Base-by-base conservation (phyloP, 805 yeast species). In the Lachancea sp. region DNA sequence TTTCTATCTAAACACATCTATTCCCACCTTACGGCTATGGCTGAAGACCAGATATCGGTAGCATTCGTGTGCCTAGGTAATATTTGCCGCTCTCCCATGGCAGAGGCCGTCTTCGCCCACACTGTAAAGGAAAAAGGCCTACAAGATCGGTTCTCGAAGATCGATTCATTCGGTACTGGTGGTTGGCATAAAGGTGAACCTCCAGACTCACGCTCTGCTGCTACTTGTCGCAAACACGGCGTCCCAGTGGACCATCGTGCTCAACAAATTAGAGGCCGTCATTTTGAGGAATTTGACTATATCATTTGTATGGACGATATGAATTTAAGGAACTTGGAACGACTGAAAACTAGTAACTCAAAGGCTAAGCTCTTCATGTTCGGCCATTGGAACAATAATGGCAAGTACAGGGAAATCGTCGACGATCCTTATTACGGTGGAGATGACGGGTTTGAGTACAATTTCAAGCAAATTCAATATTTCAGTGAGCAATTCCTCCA, bases 41-140 rank as follows among this genome's bases (percentile, higher is more conserved):
- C 31, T 5, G 16, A 24, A 29, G 38, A 35, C 13, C 16, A n/a
- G 29, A 56, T 75, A 3, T 71, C 83, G 1, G 94, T 89, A 8
- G 96, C 94, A 0, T 88, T 89, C 58, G 90, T 88, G 1, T 89
- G 97, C 55, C 68, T 87, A 19, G 97, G 97, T 3, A 89, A 89
- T 61, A 79, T 84, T 17, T 88, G 97, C 56, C 89, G 97, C 36
- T 87, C 96, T 2, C 97, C 97, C 11, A 90, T 89, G 97, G 97
- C 97, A 0, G 97, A 90, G 57, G 96, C 96, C 0, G 85, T 88
- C 1, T 87, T 89, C 64, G 70, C 68, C 35, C 77, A 84, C 43
- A 66, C 68, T 12, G 94, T 85, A 8, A 60, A 75, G 31, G 58
- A 74, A 32, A 60, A 80, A 0, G 60, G 67, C 37, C 47, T 67